Base-by-base conservation (phyloP, 495 filamentous ascomycete species). In the Hypoxylon rickii region DNA sequence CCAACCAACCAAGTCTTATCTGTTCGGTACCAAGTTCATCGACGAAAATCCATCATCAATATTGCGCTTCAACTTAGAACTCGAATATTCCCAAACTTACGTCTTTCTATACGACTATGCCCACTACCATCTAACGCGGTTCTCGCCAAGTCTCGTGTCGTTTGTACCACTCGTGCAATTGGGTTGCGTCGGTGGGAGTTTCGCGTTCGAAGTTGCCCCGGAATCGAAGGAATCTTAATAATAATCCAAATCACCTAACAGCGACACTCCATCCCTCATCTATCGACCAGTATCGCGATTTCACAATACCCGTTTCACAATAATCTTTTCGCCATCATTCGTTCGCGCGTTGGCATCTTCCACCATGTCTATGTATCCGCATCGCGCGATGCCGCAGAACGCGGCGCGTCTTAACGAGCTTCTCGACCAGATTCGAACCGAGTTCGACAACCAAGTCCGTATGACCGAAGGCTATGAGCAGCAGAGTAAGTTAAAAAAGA, bases 321-420 rank as follows among this genome's bases (percentile, higher is more conserved):
- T 20, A 12, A 11, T 21, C 31, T 37, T 51, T 31, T 24, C 21
- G 26, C 18, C 5, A 17, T 39, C 41, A 13, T 13, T 10, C 24
- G 12, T 46, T 31, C 33, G 39, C 52, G 51, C 40, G 24, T 21
- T 47, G 29, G 61, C 41, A 36, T 17, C 32, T 42, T 10, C 44
- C 40, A 57, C 50, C 60, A 86, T 85, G 83, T 83, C 79, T 52
- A 96, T 98, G 92, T 96, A 97, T 70, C 90, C 87, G 75, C 90
- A 92, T 78, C 89, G 91, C 69, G 88, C 87, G 62, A 85, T 96
- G 80, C 74, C 52, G 70, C 69, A 63, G 86, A 85, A 77, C 80
- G 80, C 44, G 20, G 63, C 55, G 62, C 92, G 94, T 47, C 76
- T 97, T 59, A 90, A 84, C 58, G 94, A 98, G 77, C 82, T 97